A percentile compares a stretch with the other conserved stretches of the same genome.
phyloP scores from a whole-genome alignment of 2,329 filamentous ascomycete species.

The Cercospora sesami region DNA sequence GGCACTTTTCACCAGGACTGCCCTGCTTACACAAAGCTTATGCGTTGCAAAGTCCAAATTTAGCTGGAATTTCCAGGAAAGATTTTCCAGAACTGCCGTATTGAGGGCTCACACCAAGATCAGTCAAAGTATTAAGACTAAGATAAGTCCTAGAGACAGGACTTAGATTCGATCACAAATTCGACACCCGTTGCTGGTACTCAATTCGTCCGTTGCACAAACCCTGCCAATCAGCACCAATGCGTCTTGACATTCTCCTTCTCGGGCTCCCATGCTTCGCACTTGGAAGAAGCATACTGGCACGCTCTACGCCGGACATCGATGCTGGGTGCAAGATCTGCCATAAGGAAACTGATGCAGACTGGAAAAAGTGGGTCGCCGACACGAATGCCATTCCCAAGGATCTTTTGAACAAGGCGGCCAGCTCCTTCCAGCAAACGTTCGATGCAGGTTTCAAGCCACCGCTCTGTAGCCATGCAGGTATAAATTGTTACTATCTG shows the following conservation, averaged over 20 bases:
- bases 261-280: not conserved
- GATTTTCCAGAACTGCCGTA: not conserved
- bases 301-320: not conserved
- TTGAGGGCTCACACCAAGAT: not conserved
- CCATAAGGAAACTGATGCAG: not conserved
- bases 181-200: not conserved
- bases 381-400: not conserved
- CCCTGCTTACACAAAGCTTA: not conserved
- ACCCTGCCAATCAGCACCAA: not conserved
- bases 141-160: no score
- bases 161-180: no score
- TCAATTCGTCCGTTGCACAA: not conserved
- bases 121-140: not conserved
- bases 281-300: not conserved
- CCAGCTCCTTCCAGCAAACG: not conserved
- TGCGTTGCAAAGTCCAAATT: not conserved
- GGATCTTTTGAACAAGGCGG: not conserved
- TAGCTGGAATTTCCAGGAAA: not conserved
- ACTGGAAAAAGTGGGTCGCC: not conserved
- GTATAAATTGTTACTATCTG: not conserved
- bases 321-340: not conserved
- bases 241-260: not conserved
- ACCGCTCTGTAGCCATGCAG: not conserved
- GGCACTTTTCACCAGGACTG: not conserved
- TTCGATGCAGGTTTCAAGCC: not conserved